Percentiles rank a stretch among this genome's conserved stretches.
Conservation (phyloP, 2,329 filamentous ascomycete species). For the Sporothrix humicola region DNA sequence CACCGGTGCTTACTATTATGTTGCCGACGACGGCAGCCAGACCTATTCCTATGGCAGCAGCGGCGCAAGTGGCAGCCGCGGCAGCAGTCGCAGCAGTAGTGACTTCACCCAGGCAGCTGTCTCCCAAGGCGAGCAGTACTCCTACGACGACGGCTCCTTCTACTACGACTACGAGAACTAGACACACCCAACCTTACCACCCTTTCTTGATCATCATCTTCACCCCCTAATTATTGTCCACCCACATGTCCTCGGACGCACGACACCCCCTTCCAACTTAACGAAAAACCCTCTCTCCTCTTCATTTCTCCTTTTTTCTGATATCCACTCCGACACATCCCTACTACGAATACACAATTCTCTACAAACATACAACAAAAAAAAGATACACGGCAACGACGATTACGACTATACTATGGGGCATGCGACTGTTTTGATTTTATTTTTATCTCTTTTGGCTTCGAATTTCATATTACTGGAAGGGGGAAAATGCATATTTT, state of each 20-base stretch:
- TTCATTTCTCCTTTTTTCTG: background rate
- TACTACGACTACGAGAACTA: conserved; percentile 36
- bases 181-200: background rate
- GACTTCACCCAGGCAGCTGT: conserved; percentile 31
- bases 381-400: conserved; percentile 20
- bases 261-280: background rate
- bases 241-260: background rate
- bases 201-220: background rate
- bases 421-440: background rate
- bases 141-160: conserved; percentile 34
- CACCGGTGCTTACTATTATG: conserved; percentile 25
- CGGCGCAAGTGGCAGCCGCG: background rate
- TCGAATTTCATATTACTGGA: background rate
- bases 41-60: conserved; percentile 27
- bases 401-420: conserved; percentile 24
- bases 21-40: conserved; percentile 23
- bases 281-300: conserved; percentile 9
- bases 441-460: background rate
- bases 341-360: background rate
- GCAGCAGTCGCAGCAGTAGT: conserved; percentile 36
- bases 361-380: conserved; percentile 13
- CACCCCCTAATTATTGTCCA: background rate
- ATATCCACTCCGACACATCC: conserved; percentile 24
- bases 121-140: conserved; percentile 23
- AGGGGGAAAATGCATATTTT: conserved; percentile 1